phyloP scores from a whole-genome alignment of 345 rosid genomes.

The Excoecaria agallocha region DNA sequence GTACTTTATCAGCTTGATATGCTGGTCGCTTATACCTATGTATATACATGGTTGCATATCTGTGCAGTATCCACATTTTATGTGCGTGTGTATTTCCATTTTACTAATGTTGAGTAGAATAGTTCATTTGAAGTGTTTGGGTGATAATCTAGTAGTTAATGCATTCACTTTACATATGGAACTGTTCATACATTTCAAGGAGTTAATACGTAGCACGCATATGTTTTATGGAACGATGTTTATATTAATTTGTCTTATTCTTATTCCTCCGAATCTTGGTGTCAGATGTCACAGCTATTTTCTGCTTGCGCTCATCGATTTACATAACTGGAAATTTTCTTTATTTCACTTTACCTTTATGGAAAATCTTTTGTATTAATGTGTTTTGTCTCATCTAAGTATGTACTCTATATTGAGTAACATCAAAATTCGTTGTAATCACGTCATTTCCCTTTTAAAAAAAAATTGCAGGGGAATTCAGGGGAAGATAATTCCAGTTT shows the following conservation, averaged over 20 bases:
- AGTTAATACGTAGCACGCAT: not conserved
- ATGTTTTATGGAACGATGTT: conserved; percentile 3
- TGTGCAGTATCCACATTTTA: not conserved
- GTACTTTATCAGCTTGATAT: conserved; percentile 32
- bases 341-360: conserved; percentile 15
- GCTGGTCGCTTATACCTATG: not conserved
- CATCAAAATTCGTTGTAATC: conserved; percentile 22
- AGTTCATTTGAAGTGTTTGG: not conserved
- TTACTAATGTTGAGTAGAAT: not conserved
- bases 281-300: conserved; percentile 9
- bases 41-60: not conserved
- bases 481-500: conserved; percentile 43
- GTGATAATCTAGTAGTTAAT: not conserved
- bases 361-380: conserved; percentile 29
- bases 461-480: conserved; percentile 47
- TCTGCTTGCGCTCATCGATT: conserved; percentile 6
- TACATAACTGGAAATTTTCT: conserved; percentile 8
- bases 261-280: not conserved
- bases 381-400: conserved; percentile 11
- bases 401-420: conserved; percentile 8
- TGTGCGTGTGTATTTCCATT: not conserved
- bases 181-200: not conserved
- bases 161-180: not conserved
- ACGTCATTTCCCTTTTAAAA: conserved; percentile 15
- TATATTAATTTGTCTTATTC: not conserved